Evolutionary conservation across 768 basidiomycete species (phyloP).

Genomic region (Neoboletus brunneissimus): DNA sequence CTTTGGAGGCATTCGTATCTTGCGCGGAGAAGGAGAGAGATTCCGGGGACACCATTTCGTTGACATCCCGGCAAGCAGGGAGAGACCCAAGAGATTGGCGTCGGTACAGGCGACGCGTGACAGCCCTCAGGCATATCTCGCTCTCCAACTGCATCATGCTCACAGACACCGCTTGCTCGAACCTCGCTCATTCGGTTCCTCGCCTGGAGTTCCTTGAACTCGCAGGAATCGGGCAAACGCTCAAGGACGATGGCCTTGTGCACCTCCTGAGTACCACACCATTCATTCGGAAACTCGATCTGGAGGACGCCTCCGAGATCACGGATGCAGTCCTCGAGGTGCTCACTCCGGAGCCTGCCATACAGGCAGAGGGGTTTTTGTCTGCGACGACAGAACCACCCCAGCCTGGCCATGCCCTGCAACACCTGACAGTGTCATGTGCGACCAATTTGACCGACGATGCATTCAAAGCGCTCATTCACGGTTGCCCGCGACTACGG

Average conservation of each 20-base stretch:
- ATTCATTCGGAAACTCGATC: conserved; percentile 68
- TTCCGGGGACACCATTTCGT: conserved; percentile 41
- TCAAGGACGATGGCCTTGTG: conserved; percentile 74
- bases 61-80: conserved; percentile 65
- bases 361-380: conserved; percentile 7
- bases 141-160: conserved; percentile 69
- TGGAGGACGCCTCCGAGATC: conserved; percentile 80
- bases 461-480: conserved; percentile 62
- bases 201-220: conserved; percentile 75
- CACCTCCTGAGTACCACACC: conserved; percentile 68
- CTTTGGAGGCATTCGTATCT: conserved; percentile 68
- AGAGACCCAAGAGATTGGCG: conserved; percentile 50
- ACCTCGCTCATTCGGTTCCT: conserved; percentile 69
- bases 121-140: conserved; percentile 67
- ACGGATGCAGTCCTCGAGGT: conserved; percentile 67
- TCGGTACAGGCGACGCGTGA: conserved; percentile 58
- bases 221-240: conserved; percentile 65
- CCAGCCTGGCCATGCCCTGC: conserved; percentile 63
- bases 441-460: conserved; percentile 63
- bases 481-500: conserved; percentile 55
- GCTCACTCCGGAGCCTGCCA: conserved; percentile 48
- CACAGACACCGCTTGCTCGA: conserved; percentile 71
- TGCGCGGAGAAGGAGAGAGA: conserved; percentile 35
- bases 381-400: conserved; percentile 23
- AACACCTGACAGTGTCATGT: conserved; percentile 69